Evolutionary conservation across 192 early-diverging fungal species (phyloP).

Genomic region (Gryganskiella cystojenkinii): DNA sequence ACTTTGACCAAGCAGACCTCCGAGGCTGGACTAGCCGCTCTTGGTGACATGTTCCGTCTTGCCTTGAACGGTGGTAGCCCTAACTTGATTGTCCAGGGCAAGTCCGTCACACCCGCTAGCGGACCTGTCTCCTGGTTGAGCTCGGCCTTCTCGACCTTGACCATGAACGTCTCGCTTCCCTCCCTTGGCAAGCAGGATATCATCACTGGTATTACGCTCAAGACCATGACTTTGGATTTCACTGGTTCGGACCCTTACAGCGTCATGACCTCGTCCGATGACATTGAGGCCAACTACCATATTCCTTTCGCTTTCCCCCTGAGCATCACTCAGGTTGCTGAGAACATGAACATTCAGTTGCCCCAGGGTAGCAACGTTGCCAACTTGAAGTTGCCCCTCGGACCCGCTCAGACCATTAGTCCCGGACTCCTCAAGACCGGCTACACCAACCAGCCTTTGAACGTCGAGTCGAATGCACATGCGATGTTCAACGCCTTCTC

Average conservation of each 20-base stretch:
- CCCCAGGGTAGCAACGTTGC: constrained; percentile 45
- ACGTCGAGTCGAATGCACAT: constrained; percentile 50
- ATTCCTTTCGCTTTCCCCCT: constrained; percentile 73
- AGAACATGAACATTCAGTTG: constrained; percentile 59
- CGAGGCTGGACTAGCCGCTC: constrained; percentile 52
- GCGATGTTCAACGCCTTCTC: constrained; percentile 62
- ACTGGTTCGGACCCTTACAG: constrained; percentile 54
- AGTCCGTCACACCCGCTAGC: constrained; percentile 58
- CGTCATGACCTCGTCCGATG: constrained; percentile 54
- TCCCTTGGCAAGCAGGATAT: constrained; percentile 56
- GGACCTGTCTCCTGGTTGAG: constrained; percentile 62
- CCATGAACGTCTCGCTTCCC: constrained; percentile 60
- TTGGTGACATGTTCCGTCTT: constrained; percentile 61
- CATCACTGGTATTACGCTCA: constrained; percentile 64
- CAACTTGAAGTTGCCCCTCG: constrained; percentile 37
- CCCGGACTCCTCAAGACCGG: constrained; percentile 61
- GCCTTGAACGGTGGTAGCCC: constrained; percentile 59
- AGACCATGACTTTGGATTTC: constrained; percentile 66
- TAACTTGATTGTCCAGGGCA: constrained; percentile 58
- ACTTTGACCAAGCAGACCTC: constrained; percentile 58
- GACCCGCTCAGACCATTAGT: constrained; percentile 51
- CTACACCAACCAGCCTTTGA: constrained; percentile 54
- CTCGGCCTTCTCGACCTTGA: constrained; percentile 59
- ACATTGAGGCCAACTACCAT: constrained; percentile 59
- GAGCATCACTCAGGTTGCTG: constrained; percentile 62